Evolutionary conservation across 2,329 filamentous ascomycete species (phyloP), one percentile per base, ranked within the genome.

Genomic region (Tolypocladium pustulatum): DNA sequence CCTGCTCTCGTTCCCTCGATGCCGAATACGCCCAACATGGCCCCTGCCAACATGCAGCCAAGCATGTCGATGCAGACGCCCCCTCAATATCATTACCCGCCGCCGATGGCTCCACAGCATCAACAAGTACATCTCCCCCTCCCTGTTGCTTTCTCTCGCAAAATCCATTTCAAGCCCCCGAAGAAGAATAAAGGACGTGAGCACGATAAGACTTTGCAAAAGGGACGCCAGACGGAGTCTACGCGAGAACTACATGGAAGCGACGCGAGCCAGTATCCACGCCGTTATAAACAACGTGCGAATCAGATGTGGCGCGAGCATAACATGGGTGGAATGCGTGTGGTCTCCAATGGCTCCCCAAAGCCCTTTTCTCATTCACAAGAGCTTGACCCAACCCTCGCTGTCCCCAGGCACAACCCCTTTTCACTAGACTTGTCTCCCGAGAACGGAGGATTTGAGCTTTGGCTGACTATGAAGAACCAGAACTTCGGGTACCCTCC

Each of bases 11-110:
- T 84, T 34, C 82, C 82, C 58, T 84, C 85, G 40, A 81, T 88
- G 66, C 86, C 87, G 59, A 81, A 81, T 62, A 89, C 87, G 36
- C 86, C 89, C 62, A 84, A 88, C 76, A 86, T 86, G 85, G 81
- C 71, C 59, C 77, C 80, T 49, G 81, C 81, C 55, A 80, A 79
- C 63, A 82, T 83, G 68, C 73, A 75, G 61, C 70, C 71, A 4
- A 68, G 69, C 58, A 86, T 91, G 72, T 81, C 88, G 55, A 88
- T 89, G 74, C 80, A 80, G 72, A 79, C 80, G 59, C 79, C 81
- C 60, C 81, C 82, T 51, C 81, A 82, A 62, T 88, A 86, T 76
- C 83, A 83, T 64, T 83, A 82, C 61, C 77, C 77, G 65, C 78
- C 78, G 67, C 80, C 78, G 54, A 81, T 82, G 71, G 86, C 80